These are phyloP conservation scores for Trichoderma simmonsii DNA, from an alignment of 2,329 filamentous ascomycete genomes.

Conservation along the genomic window DNA sequence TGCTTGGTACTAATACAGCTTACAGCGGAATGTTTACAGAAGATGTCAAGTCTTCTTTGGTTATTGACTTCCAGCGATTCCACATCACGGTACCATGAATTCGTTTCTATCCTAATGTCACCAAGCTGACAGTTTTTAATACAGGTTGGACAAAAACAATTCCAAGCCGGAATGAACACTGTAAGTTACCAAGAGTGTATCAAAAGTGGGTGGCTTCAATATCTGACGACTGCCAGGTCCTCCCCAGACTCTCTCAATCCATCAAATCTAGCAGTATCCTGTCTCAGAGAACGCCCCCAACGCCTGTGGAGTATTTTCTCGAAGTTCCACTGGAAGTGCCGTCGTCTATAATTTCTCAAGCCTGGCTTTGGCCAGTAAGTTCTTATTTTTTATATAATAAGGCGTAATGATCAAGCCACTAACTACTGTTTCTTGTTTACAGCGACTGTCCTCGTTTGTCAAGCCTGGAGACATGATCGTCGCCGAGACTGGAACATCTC, in stretches of 20 bases:
- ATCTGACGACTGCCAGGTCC: not conserved
- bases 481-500: slow-evolving; percentile 25
- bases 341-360: not conserved
- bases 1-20: not conserved
- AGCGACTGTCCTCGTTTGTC: slow-evolving; percentile 12
- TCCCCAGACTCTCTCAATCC: not conserved
- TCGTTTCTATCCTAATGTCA: not conserved
- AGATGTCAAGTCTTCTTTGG: not conserved
- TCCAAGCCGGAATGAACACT: not conserved
- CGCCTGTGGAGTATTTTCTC: not conserved
- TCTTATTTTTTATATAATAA: not conserved
- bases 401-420: not conserved
- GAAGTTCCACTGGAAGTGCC: not conserved
- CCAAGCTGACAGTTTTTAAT: not conserved
- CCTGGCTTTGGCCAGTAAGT: not conserved
- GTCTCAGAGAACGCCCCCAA: not conserved
- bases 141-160: not conserved
- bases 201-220: not conserved
- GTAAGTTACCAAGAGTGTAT: not conserved
- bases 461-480: slow-evolving; percentile 23
- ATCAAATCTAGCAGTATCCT: not conserved
- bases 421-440: not conserved
- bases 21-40: slow-evolving; percentile 6
- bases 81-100: not conserved
- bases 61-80: slow-evolving; percentile 8